Conservation (phyloP, 345 rosid species). For the Raphanus raphanistrum region DNA sequence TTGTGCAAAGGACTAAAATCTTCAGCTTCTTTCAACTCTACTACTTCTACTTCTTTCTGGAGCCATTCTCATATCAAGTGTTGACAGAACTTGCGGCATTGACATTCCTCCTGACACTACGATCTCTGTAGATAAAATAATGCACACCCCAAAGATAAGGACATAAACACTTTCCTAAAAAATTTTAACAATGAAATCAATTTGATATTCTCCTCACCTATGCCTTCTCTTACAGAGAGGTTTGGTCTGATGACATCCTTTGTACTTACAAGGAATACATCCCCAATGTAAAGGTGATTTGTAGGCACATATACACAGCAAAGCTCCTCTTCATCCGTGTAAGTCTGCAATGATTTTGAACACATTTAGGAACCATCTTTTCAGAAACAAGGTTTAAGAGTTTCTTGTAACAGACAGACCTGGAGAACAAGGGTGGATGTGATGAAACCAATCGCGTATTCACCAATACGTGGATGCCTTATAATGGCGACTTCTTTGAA, state of each 20-base stretch:
- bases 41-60: conserved; percentile 60
- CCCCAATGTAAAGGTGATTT: conserved; percentile 97
- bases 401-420: conserved; percentile 44
- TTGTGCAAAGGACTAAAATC: conserved; percentile 29
- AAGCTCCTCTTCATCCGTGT: conserved; percentile 88
- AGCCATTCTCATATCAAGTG: conserved; percentile 52
- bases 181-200: background rate
- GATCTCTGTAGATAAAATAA: conserved; percentile 57
- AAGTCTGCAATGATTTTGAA: conserved; percentile 54
- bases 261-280: conserved; percentile 75
- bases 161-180: background rate
- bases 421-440: conserved; percentile 86
- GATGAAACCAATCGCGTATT: conserved; percentile 97
- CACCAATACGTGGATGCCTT: conserved; percentile 97
- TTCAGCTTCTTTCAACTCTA: conserved; percentile 53
- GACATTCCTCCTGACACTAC: conserved; percentile 99
- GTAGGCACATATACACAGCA: conserved; percentile 98
- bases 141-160: conserved; percentile 25
- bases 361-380: background rate
- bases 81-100: conserved; percentile 86
- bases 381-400: background rate
- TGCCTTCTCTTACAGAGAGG: conserved; percentile 95
- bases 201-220: conserved; percentile 53
- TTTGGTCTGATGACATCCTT: conserved; percentile 93
- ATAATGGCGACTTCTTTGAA: conserved; percentile 98